Evolutionary conservation across 169 alveolate species (phyloP).

Genomic region (Theileria annulata): DNA sequence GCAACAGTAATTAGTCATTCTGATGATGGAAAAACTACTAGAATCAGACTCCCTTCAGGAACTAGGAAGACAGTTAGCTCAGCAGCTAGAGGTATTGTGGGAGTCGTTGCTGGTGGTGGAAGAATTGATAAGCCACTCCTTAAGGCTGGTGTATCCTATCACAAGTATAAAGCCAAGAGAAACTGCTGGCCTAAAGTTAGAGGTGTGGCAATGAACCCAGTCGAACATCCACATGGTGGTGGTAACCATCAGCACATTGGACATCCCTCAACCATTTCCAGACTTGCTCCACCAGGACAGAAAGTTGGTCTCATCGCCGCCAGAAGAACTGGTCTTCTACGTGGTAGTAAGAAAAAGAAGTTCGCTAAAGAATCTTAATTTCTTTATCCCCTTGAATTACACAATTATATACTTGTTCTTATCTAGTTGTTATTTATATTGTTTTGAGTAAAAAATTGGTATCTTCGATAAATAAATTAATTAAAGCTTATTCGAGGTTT

Average conservation of each 20-base stretch:
- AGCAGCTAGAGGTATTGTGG: slow-evolving; percentile 95
- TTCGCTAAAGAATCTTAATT: slow-evolving; percentile 58
- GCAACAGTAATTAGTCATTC: slow-evolving; percentile 95
- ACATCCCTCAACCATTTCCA: slow-evolving; percentile 97
- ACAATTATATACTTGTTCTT: background rate
- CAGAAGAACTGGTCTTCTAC: slow-evolving; percentile 98
- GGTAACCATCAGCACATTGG: slow-evolving; percentile 99
- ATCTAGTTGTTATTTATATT: background rate
- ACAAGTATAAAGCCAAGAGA: slow-evolving; percentile 97
- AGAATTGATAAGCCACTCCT: slow-evolving; percentile 98
- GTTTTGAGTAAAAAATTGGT: too few relatives aligned
- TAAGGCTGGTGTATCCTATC: slow-evolving; percentile 98
- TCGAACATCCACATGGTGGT: slow-evolving; percentile 99
- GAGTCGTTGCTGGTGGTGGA: slow-evolving; percentile 99
- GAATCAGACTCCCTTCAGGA: slow-evolving; percentile 98
- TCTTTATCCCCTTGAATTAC: background rate
- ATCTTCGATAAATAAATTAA: too few relatives aligned
- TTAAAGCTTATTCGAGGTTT: too few relatives aligned
- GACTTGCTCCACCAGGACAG: slow-evolving; percentile 98
- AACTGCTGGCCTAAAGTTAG: slow-evolving; percentile 99
- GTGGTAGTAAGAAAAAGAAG: slow-evolving; percentile 93
- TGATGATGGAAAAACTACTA: slow-evolving; percentile 96
- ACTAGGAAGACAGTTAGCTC: slow-evolving; percentile 92
- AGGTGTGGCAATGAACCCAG: slow-evolving; percentile 99
- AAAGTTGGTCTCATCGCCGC: slow-evolving; percentile 99